Conservation (phyloP, 2,329 filamentous ascomycete genomes). For the Kalaharituber pfeilii region DNA sequence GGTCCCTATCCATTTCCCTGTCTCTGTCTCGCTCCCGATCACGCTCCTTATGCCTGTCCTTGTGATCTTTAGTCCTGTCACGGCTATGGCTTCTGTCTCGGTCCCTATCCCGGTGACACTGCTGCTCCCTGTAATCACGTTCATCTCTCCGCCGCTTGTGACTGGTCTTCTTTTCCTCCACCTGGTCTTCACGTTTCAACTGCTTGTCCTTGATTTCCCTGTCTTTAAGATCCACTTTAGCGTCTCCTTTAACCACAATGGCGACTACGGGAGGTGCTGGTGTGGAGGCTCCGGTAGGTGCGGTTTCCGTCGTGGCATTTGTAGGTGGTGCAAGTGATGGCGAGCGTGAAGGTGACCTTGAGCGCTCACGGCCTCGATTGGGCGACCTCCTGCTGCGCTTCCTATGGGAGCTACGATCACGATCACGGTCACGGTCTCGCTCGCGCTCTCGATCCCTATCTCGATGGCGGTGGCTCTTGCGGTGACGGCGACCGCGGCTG, state of each 20-base stretch:
- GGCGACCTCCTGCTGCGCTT: conserved; percentile 9
- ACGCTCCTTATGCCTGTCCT: conserved; percentile 1
- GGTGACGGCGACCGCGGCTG: conserved; percentile 16
- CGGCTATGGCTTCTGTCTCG: conserved; percentile 2
- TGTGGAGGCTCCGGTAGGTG: conserved; percentile 2
- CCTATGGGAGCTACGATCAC: conserved; percentile 9
- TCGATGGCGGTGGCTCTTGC: conserved; percentile 14
- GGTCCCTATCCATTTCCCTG: not conserved
- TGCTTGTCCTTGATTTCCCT: not conserved
- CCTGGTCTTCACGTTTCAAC: not conserved
- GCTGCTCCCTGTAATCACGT: conserved; percentile 6
- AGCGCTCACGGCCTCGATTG: conserved; percentile 9
- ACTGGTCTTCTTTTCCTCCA: not conserved
- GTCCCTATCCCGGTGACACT: conserved; percentile 10
- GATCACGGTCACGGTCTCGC: conserved; percentile 8
- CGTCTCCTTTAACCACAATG: conserved; percentile 7
- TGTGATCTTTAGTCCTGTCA: not conserved
- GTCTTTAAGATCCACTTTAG: not conserved
- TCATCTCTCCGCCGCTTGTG: conserved; percentile 2
- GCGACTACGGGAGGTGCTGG: conserved; percentile 3
- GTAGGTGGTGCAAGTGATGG: not conserved
- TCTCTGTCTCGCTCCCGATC: not conserved
- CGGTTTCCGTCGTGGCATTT: not conserved
- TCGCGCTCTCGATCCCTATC: conserved; percentile 19
- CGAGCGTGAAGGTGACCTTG: conserved; percentile 7